Conservation (phyloP, 2,329 filamentous ascomycete species). For the Fusarium gaditjirri region DNA sequence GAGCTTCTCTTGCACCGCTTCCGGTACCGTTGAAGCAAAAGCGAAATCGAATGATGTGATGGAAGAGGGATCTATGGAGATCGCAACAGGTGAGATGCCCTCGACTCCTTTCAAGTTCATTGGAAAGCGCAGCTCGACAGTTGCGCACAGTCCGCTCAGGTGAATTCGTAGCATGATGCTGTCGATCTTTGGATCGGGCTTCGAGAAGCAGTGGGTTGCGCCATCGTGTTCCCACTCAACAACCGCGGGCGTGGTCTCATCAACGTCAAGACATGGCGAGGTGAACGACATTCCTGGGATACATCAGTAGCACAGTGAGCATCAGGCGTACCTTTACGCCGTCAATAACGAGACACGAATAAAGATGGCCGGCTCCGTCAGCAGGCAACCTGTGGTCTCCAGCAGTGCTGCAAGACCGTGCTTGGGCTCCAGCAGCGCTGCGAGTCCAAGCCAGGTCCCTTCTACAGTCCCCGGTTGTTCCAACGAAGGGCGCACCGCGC, state of each 20-base stretch:
- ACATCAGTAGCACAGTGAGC: background rate
- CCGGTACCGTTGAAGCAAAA: background rate
- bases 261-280: conserved; percentile 15
- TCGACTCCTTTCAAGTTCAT: conserved; percentile 26
- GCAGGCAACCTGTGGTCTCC: conserved; percentile 12
- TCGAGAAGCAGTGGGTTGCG: conserved; percentile 4
- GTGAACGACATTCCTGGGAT: conserved; percentile 10
- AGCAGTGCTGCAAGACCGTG: conserved; percentile 7
- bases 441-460: conserved; percentile 4
- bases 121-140: conserved; percentile 10
- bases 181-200: conserved; percentile 23
- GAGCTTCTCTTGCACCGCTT: conserved; percentile 12
- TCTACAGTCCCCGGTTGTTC: conserved; percentile 25
- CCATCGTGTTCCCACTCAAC: conserved; percentile 14
- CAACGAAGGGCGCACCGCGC: conserved; percentile 3
- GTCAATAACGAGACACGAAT: background rate
- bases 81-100: background rate
- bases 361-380: conserved; percentile 7
- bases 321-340: conserved; percentile 1
- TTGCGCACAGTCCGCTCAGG: background rate
- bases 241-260: conserved; percentile 6
- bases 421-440: conserved; percentile 5
- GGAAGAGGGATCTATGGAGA: conserved; percentile 20
- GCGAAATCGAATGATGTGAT: conserved; percentile 16
- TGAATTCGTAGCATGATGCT: background rate